These are phyloP conservation scores for Serendipita sp. DNA, from an alignment of 768 basidiomycete genomes.

Conservation along the genomic window DNA sequence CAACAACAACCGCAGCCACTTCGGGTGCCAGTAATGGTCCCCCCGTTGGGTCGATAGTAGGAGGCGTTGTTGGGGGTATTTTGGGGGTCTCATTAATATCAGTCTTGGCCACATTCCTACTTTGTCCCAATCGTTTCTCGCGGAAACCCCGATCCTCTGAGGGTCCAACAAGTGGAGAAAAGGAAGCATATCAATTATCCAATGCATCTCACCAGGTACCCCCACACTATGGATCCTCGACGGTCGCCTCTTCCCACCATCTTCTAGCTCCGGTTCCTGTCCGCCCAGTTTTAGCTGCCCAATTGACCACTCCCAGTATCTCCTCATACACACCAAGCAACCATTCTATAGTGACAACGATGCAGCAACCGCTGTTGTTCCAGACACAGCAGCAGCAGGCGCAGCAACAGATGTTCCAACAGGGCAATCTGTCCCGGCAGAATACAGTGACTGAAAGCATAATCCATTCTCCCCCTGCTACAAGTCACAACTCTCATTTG, in stretches of 20 bases:
- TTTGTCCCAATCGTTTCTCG: background rate
- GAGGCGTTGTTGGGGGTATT: constrained; percentile 8
- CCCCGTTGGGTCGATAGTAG: constrained; percentile 4
- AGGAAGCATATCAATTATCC: too few relatives aligned
- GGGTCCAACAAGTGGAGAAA: too few relatives aligned
- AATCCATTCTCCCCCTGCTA: too few relatives aligned
- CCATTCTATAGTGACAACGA: background rate
- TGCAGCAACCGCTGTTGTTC: background rate
- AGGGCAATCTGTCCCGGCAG: too few relatives aligned
- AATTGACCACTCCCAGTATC: background rate
- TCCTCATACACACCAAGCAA: too few relatives aligned
- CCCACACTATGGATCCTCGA: too few relatives aligned
- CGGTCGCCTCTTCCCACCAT: background rate
- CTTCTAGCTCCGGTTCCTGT: background rate
- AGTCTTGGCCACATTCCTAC: background rate
- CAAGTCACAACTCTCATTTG: too few relatives aligned
- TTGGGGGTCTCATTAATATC: background rate
- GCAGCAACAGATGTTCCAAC: background rate
- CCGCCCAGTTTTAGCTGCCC: background rate
- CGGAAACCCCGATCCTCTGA: too few relatives aligned
- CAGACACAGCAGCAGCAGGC: background rate
- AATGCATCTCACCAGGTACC: too few relatives aligned
- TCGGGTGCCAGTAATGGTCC: constrained; percentile 3
- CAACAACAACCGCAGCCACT: constrained; percentile 14
- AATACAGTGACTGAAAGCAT: too few relatives aligned